Base-by-base conservation (phyloP, 2,329 filamentous ascomycete species). In the Nemania diffusa region DNA sequence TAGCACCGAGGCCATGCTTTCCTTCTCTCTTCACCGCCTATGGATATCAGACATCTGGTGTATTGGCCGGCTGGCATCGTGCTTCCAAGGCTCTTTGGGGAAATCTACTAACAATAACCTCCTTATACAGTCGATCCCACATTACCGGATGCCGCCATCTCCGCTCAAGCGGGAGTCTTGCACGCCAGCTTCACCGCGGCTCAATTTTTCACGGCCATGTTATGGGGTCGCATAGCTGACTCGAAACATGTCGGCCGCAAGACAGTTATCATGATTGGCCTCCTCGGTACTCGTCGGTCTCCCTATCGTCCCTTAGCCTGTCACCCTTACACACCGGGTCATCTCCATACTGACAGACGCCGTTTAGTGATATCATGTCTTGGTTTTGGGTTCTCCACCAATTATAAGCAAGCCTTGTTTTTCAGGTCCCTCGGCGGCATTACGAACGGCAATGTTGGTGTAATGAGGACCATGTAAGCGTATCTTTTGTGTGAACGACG, bases 181-280 rank as follows among this genome's bases (percentile, higher is more conserved):
- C 89, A 92, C 55, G 92, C 91, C 13, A 90, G 89, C 44, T 97
- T 97, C 76, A 94, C 92, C 0, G 91, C 90, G 0, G 90, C 91
- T 0, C 93, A 97, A 77, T 95, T 95, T 74, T 76, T 92, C 24
- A 97, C 93, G 0, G 92, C 92, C 2, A 90, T 97, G 78, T 79
- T 93, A 67, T 97, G 93, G 93, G 93, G 93, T 0, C 84, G 91
- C 0, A 80, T 94, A 3, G 88, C 91, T 6, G 86, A 89, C 74
- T 85, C 85, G 6, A 86, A 87, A 42, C 82, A 81, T 62, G 85
- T 87, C 64, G 94, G 93, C 0, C 86, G 93, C 56, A 97, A 97
- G 79, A 86, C 85, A 17, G 92, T 96, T 15, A 83, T 97, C 20
- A 80, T 97, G 60, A 88, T 97, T 60, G 93, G 94, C 0, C 80